Percentiles rank a stretch among this genome's conserved stretches.
Evolutionary conservation across 2,329 filamentous ascomycete genomes (phyloP).

Genomic region (Claviceps africana): DNA sequence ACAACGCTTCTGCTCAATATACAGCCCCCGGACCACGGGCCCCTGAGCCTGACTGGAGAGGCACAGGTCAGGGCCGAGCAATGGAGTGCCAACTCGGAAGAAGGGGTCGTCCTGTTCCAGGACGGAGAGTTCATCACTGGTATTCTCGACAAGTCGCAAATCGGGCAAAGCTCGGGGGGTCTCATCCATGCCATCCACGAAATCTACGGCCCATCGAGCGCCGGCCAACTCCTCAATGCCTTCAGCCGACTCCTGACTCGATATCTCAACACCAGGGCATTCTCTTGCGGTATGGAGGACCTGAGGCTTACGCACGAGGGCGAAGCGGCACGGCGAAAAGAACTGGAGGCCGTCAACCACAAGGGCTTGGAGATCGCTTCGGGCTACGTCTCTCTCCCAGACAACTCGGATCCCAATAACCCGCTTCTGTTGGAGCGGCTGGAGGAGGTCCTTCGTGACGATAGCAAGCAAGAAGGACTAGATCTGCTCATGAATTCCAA

Average conservation of each 20-base stretch:
- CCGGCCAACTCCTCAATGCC: slow-evolving; percentile 77
- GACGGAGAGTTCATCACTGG: slow-evolving; percentile 80
- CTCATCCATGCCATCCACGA: slow-evolving; percentile 89
- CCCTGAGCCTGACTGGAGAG: slow-evolving; percentile 66
- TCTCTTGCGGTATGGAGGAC: slow-evolving; percentile 96
- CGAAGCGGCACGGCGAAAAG: slow-evolving; percentile 54
- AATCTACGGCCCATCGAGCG: slow-evolving; percentile 74
- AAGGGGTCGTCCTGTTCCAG: slow-evolving; percentile 67
- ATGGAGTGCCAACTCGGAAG: slow-evolving; percentile 67
- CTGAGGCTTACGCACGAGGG: slow-evolving; percentile 70
- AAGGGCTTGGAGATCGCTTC: slow-evolving; percentile 70
- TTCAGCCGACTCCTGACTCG: slow-evolving; percentile 81
- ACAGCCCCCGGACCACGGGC: slow-evolving; percentile 58
- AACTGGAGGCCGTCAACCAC: slow-evolving; percentile 49
- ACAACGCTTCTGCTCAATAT: slow-evolving; percentile 90
- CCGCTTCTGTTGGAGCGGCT: slow-evolving; percentile 62
- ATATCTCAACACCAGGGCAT: slow-evolving; percentile 83
- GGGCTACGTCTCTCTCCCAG: slow-evolving; percentile 73
- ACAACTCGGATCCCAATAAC: slow-evolving; percentile 48
- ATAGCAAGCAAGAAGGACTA: slow-evolving; percentile 79
- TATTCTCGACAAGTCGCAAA: slow-evolving; percentile 90
- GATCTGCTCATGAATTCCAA: slow-evolving; percentile 72
- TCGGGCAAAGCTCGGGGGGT: slow-evolving; percentile 75
- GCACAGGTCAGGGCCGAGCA: slow-evolving; percentile 64
- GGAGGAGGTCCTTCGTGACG: slow-evolving; percentile 82